Conservation (phyloP, 2,329 filamentous ascomycete species). For the Lasiodiplodia hormozganensis region DNA sequence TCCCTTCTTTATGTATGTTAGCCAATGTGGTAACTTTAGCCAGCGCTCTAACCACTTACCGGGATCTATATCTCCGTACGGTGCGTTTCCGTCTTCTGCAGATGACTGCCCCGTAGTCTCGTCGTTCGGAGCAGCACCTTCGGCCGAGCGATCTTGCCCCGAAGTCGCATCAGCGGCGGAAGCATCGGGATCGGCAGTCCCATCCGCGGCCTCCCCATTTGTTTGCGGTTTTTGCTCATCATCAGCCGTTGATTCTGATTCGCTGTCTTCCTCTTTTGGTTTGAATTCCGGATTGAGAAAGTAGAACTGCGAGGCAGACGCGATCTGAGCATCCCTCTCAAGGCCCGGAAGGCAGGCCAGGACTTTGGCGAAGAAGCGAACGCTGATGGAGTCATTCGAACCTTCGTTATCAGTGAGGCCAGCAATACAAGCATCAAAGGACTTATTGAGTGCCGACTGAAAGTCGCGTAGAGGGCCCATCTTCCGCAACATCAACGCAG, state of each 20-base stretch:
- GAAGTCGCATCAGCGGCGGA: neutral
- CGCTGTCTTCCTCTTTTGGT: neutral
- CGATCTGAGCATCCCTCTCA: conserved; percentile 33
- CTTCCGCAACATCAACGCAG: conserved; percentile 30
- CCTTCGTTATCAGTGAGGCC: conserved; percentile 31
- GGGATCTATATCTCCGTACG: neutral
- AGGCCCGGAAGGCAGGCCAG: conserved; percentile 32
- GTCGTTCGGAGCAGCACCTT: neutral
- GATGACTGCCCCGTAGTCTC: neutral
- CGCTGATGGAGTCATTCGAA: conserved; percentile 32
- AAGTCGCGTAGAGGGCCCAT: conserved; percentile 34
- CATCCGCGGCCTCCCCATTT: neutral
- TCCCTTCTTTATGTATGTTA: neutral
- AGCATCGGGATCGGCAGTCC: neutral
- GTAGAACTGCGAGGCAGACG: conserved; percentile 33
- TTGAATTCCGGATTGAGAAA: conserved; percentile 27
- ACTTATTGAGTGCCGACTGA: conserved; percentile 19
- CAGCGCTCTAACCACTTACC: neutral
- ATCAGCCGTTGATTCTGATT: neutral
- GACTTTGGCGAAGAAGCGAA: conserved; percentile 33
- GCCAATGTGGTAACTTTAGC: neutral
- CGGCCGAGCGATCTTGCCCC: neutral
- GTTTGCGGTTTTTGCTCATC: neutral
- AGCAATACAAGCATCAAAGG: conserved; percentile 32
- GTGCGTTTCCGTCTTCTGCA: neutral